Evolutionary conservation across 345 rosid genomes (phyloP), one percentile per base, ranked within the genome.

Genomic region (Viola odorata): DNA sequence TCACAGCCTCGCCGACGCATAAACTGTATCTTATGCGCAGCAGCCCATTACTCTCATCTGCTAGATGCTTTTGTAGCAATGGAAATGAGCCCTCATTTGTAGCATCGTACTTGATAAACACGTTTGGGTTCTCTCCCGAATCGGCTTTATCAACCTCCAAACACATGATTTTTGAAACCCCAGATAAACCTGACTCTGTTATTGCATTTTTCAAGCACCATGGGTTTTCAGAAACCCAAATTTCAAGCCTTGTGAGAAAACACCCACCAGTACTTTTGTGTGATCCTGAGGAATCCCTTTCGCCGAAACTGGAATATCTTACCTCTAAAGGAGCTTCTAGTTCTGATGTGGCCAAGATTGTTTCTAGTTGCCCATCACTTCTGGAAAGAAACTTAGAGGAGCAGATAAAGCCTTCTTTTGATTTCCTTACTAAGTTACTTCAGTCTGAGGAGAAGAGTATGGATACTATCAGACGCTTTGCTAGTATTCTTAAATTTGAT

Each of bases 371-470:
- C 2, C 50, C 52, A 23, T 16, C 9, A 3, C 10, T 63, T 63
- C 6, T 63, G 59, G 13, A 53, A 1, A 63, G 42, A 41, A 63
- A 41, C 67, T 17, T 53, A 14, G 51, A 42, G 14, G 44, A 63
- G 7, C 12, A 13, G 4, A 17, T 62, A 40, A 23, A 23, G 6
- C 65, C 49, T 16, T 12, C 12, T 32, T 41, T 53, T 37, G 15
- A 52, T 37, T 45, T 52, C 13, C 64, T 81, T 7, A 60, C 50
- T 15, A 45, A 55, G 23, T 15, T 76, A 15, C 63, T 74, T 38
- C 60, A 23, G 3, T 63, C 65, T 6, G 39, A 70, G 38, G 61
- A 62, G 5, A 64, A 36, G n/a, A 38, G 60, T 15, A 8, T 69
- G 13, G 16, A 37, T 36, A 61, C 62, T 37, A 7, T 69, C 5